phyloP scores from a whole-genome alignment of 1,284 basidiomycete genomes.

The Farysia itapuensis region DNA sequence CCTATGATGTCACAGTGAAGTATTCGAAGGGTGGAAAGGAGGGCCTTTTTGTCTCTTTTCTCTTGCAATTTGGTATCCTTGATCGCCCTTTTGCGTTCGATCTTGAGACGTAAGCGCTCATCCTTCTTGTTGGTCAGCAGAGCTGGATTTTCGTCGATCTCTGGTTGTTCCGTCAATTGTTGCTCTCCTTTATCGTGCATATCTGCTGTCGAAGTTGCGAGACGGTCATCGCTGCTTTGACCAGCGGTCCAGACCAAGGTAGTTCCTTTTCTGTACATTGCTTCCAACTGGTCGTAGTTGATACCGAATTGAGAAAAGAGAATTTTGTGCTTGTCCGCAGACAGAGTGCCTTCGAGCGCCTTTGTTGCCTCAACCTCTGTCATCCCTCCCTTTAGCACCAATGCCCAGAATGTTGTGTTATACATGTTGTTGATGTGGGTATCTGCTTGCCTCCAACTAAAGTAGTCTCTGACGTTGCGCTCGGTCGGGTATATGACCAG shows the following conservation, averaged over 20 bases:
- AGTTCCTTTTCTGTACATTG: slow-evolving; percentile 82
- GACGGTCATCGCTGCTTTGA: background rate
- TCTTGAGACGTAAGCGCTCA: slow-evolving; percentile 14
- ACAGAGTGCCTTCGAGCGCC: slow-evolving; percentile 73
- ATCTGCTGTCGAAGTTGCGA: background rate
- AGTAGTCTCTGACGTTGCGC: slow-evolving; percentile 82
- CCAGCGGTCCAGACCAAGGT: slow-evolving; percentile 69
- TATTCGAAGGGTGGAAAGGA: slow-evolving; percentile 37
- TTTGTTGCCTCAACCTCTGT: slow-evolving; percentile 80
- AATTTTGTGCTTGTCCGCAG: slow-evolving; percentile 87
- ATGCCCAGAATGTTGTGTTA: slow-evolving; percentile 93
- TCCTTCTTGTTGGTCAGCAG: slow-evolving; percentile 19
- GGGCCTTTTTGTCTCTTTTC: slow-evolving; percentile 17
- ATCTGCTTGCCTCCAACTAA: slow-evolving; percentile 91
- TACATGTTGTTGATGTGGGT: slow-evolving; percentile 98
- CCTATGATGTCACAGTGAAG: slow-evolving; percentile 58
- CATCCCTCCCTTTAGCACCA: slow-evolving; percentile 77
- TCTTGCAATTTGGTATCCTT: slow-evolving; percentile 22
- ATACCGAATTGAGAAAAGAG: slow-evolving; percentile 77
- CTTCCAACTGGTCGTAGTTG: slow-evolving; percentile 81
- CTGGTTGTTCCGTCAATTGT: background rate
- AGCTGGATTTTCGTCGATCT: background rate
- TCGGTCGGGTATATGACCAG: slow-evolving; percentile 78
- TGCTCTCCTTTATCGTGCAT: background rate
- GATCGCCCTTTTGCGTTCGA: slow-evolving; percentile 9